Base-by-base conservation (phyloP, 1,284 basidiomycete genomes). In the Cutaneotrichosporon cyanovorans region DNA sequence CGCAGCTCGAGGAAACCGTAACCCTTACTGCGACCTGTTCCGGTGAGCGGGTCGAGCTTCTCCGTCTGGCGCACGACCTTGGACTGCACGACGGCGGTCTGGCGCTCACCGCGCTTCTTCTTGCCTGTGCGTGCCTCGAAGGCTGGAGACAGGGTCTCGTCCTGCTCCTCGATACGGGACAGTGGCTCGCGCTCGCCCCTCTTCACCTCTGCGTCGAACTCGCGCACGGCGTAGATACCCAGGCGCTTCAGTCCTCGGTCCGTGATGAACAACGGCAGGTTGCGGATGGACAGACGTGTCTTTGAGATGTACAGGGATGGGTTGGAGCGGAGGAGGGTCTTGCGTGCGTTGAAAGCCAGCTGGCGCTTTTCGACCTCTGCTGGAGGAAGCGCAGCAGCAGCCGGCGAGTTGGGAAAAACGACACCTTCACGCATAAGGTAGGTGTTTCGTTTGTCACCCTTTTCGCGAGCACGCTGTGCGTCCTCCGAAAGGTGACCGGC, bases 381-480 rank as follows among this genome's bases (percentile, higher is more conserved):
- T 1, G 80, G 69, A 7, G 81, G 75, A 3, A 96, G 75, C 0
- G 75, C 74, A 32, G 78, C 77, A 0, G 89, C 85, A 3, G 84
- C 84, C 2, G 87, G 82, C 1, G 83, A 81, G 61, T 85, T 89
- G 1, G 89, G 85, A 59, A 91, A 78, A 56, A 95, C 86, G 30
- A 92, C 91, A 74, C 91, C 95, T 78, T 99, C 95, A 19, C 88
- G 81, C 61, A 99, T 80, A 44, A 99, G 79, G 71, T 97, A 97
- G 58, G 95, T 82, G 68, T 97, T 96, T 18, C 93, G 80, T 72
- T 95, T 95, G 71, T 99, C 95, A 1, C 84, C 83, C 70, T 92
- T 92, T 68, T 91, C 83, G 42, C 90, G 77, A 45, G 80, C 78
- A 59, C 81, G 80, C 62, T 93, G 89, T 7, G 85, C 83, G 21